Conservation (phyloP, 2,329 filamentous ascomycete species). For the Diaporthe eres region DNA sequence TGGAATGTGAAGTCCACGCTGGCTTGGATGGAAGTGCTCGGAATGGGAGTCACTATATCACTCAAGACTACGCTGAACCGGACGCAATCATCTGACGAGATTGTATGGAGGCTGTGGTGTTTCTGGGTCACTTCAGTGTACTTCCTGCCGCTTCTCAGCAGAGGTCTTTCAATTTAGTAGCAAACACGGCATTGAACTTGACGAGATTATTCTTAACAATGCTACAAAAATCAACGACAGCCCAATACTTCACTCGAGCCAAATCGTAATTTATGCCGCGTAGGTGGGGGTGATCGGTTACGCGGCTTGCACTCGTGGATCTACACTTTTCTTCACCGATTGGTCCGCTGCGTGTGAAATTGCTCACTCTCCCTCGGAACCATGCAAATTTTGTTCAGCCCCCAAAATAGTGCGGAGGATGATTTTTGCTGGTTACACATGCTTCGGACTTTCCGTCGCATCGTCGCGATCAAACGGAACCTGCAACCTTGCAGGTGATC, state of each 20-base stretch:
- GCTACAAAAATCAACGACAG: not conserved
- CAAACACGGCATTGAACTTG: not conserved
- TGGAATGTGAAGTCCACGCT: not conserved
- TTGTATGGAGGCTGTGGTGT: not conserved
- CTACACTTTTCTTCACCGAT: not conserved
- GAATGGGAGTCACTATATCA: not conserved
- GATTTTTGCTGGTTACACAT: not conserved
- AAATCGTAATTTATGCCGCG: not conserved
- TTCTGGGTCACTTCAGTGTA: not conserved
- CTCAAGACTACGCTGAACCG: not conserved
- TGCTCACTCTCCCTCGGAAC: not conserved
- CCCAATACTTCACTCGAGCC: not conserved
- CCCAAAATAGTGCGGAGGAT: not conserved
- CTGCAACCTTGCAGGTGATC: not conserved
- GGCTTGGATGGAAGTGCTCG: not conserved
- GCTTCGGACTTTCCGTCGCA: not conserved
- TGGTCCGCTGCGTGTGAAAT: not conserved
- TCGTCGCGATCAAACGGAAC: not conserved
- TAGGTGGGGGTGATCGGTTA: not conserved
- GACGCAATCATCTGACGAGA: not conserved
- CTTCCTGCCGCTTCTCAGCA: not conserved
- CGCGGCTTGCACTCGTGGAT: not conserved
- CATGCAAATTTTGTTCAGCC: not conserved
- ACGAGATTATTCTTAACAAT: not conserved
- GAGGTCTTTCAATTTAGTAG: not conserved